phyloP scores from a whole-genome alignment of 2,329 filamentous ascomycete genomes.

The Sclerotinia trifoliorum region DNA sequence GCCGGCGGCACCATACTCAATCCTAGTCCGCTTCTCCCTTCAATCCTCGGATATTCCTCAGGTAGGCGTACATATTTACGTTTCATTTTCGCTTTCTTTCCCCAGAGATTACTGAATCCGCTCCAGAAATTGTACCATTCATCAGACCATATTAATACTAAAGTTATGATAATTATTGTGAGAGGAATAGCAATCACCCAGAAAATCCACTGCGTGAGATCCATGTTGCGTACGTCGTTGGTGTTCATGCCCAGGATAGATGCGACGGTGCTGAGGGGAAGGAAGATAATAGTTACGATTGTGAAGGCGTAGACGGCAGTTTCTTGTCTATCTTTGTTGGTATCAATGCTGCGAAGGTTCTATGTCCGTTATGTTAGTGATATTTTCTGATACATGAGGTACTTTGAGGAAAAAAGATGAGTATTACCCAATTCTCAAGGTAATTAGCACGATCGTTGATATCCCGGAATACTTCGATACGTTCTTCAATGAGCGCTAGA shows the following conservation, averaged over 20 bases:
- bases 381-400: neutral
- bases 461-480: conserved; percentile 28
- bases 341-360: conserved; percentile 34
- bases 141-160: conserved; percentile 32
- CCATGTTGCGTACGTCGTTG: conserved; percentile 37
- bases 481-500: conserved; percentile 27
- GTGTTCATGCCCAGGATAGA: conserved; percentile 41
- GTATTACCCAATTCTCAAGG: conserved; percentile 28
- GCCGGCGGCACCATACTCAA: neutral
- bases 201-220: conserved; percentile 37
- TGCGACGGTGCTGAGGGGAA: conserved; percentile 39
- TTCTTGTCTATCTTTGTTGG: conserved; percentile 37
- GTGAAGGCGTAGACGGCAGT: conserved; percentile 39
- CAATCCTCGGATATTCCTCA: neutral
- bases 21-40: neutral
- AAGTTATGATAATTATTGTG: conserved; percentile 33
- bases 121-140: conserved; percentile 23
- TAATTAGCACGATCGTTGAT: conserved; percentile 29
- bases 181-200: conserved; percentile 39
- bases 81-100: neutral
- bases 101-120: neutral
- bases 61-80: neutral
- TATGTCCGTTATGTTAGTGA: conserved; percentile 9
- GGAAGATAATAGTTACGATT: conserved; percentile 41
- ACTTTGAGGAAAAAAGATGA: neutral